These are phyloP conservation scores for Backusella morwellensis DNA, from an alignment of 192 early-diverging fungal genomes.

Conservation along the genomic window DNA sequence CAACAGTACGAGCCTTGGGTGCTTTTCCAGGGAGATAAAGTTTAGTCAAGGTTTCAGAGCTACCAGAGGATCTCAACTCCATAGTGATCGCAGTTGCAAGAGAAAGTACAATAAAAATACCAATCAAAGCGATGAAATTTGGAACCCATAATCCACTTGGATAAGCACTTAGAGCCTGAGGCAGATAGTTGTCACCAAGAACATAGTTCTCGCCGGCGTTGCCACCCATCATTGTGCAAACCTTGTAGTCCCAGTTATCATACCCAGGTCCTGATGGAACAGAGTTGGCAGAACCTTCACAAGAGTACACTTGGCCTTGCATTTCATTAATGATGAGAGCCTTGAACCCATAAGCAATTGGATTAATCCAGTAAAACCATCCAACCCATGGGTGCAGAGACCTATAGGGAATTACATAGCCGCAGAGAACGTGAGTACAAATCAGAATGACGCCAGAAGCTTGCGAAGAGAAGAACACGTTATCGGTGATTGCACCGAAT, in stretches of 20 bases:
- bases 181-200: slow-evolving; percentile 58
- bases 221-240: slow-evolving; percentile 65
- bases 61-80: slow-evolving; percentile 45
- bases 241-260: slow-evolving; percentile 35
- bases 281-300: slow-evolving; percentile 28
- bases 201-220: slow-evolving; percentile 52
- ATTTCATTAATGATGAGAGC: slow-evolving; percentile 73
- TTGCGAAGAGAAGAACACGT: slow-evolving; percentile 52
- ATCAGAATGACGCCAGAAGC: slow-evolving; percentile 52
- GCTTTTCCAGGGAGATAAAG: slow-evolving; percentile 45
- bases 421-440: slow-evolving; percentile 49
- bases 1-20: slow-evolving; percentile 19
- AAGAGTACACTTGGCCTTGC: slow-evolving; percentile 26
- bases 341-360: slow-evolving; percentile 65
- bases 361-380: slow-evolving; percentile 71
- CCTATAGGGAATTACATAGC: slow-evolving; percentile 56
- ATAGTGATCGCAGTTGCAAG: slow-evolving; percentile 41
- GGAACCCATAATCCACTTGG: slow-evolving; percentile 49
- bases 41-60: slow-evolving; percentile 44
- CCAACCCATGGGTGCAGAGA: slow-evolving; percentile 65
- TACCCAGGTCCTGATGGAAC: slow-evolving; percentile 36
- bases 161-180: slow-evolving; percentile 51
- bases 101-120: slow-evolving; percentile 45
- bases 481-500: slow-evolving; percentile 48
- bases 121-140: slow-evolving; percentile 59